These are phyloP conservation scores for Trichosporon inkin DNA, from an alignment of 1,284 basidiomycete genomes.

Conservation along the genomic window DNA sequence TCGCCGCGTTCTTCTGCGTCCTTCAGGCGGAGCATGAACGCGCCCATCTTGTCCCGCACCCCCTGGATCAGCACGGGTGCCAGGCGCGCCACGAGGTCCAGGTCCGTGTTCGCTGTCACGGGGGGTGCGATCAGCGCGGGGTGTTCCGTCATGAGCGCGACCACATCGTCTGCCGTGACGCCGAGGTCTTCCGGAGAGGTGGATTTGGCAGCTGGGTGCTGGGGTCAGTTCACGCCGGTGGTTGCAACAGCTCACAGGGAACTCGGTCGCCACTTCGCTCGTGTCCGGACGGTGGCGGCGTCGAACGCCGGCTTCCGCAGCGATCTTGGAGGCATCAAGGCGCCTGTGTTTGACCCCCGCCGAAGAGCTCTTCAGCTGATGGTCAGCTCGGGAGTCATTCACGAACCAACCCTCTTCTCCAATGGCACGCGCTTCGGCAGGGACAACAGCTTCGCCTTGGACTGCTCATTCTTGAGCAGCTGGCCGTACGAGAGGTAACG, in stretches of 20 bases:
- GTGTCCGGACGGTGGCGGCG: no score
- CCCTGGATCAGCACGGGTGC: neutral
- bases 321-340: no score
- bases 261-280: no score
- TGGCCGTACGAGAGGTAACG: neutral
- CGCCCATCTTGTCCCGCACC: neutral
- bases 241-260: neutral
- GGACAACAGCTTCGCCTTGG: neutral
- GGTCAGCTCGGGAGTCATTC: neutral
- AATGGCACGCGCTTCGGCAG: neutral
- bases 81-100: neutral
- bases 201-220: neutral
- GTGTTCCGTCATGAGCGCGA: neutral
- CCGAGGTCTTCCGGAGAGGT: neutral
- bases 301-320: no score
- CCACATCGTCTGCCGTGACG: neutral
- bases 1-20: neutral
- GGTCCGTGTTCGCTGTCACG: neutral
- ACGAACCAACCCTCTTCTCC: neutral
- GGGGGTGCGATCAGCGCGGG: neutral
- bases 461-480: constrained; percentile 2
- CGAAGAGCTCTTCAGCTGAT: neutral
- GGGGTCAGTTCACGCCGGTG: neutral
- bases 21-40: neutral
- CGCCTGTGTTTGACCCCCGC: no score